Base-by-base conservation (phyloP, 305 asterid genomes). In the Lippia alba region DNA sequence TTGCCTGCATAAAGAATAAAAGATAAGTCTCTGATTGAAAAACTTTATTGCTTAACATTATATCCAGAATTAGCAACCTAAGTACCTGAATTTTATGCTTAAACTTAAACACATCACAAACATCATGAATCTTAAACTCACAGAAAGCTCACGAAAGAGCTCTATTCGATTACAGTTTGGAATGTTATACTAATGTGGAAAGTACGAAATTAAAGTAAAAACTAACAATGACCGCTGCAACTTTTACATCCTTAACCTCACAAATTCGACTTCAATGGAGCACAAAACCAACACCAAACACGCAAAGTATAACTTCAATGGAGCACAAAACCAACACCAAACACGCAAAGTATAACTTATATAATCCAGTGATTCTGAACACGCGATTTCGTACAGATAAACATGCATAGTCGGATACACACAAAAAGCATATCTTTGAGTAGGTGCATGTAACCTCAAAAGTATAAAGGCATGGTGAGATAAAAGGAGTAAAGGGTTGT, bases 51-150 rank as follows among this genome's bases (percentile, higher is more conserved):
- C 71, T 60, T 19, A 34, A 66, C 54, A 24, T 20, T 65, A 56
- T 45, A 36, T 70, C 48, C 73, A 64, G 67, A 75, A 41, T 56
- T 56, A 67, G 30, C 30, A 24, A 24, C 30, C 30, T 66, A 60
- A 62, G n/a, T 72, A 91, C 97, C 90, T 91, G 97, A 76, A 94
- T 91, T 77, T 94, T 94, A 66, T 92, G 94, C 2, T 96, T 97
- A 74, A 94, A 94, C 84, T 84, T 91, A 80, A 94, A 91, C 70
- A 96, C 98, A 81, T 91, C 98, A 57, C 97, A 94, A 49, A 87
- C 96, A 61, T 94, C 98, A 79, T 94, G 96, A 75, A 91, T 91
- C 80, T 94, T 89, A 59, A 89, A 91, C 83, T 91, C 97, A 39
- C 89, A 91, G 71, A 89, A 93, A 65, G 94, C 97, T 74, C 94